These are phyloP conservation scores for Russula ochroleuca DNA, from an alignment of 768 basidiomycete species.

Conservation along the genomic window DNA sequence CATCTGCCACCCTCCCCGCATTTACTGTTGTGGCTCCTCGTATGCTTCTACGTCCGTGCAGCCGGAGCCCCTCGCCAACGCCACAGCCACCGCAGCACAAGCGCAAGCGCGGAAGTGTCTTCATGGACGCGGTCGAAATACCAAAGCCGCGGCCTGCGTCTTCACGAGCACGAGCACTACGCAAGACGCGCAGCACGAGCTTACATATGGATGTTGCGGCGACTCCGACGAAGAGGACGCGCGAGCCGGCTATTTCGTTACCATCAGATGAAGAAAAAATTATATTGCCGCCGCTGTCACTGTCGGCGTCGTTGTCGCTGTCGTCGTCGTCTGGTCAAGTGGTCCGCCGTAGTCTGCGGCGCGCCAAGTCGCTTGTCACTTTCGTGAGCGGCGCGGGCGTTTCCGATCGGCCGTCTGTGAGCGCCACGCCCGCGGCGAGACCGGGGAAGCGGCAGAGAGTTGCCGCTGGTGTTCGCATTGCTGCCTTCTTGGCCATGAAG, in stretches of 20 bases:
- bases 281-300: not conserved
- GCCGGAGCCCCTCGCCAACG: conserved; percentile 15
- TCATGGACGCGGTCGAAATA: conserved; percentile 52
- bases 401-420: not conserved
- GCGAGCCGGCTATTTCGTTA: not conserved
- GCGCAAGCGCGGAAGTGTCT: conserved; percentile 45
- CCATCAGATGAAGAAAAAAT: conserved; percentile 1
- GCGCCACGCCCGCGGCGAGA: conserved; percentile 2
- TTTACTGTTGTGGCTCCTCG: not conserved
- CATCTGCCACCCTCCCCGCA: not conserved
- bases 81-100: conserved; percentile 4
- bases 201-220: not conserved
- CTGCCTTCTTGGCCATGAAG: not conserved
- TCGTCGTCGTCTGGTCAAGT: not conserved
- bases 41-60: not conserved
- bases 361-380: conserved; percentile 16
- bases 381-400: not conserved
- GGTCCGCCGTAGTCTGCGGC: conserved; percentile 23
- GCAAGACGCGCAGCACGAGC: conserved; percentile 26
- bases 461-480: not conserved
- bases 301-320: not conserved
- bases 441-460: conserved; percentile 10
- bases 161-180: conserved; percentile 25
- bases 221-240: not conserved
- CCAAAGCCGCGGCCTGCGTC: conserved; percentile 37